Base-by-base conservation (phyloP, 345 rosid genomes). In the Lumnitzera racemosa region DNA sequence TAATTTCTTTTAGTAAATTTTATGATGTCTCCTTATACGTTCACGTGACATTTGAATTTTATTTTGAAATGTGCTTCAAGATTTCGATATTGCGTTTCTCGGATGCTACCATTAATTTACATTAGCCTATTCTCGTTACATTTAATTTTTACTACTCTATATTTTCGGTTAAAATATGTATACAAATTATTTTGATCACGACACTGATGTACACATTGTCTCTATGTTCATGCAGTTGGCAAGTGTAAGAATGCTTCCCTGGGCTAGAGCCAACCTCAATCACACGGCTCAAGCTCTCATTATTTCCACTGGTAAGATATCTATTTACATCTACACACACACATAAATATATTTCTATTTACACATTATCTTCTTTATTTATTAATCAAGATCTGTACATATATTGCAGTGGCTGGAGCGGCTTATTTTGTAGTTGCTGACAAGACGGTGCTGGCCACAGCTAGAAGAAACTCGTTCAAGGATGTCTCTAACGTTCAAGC, bases 231-330 rank as follows among this genome's bases (percentile, higher is more conserved):
- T 23, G 36, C 73, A 74, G 98, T 55, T 92, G 78, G 96, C 80
- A 4, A 83, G 86, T 67, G 94, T 59, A 23, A 78, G 88, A 66
- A 78, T 80, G 83, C 69, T 82, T 65, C 96, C 98, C 0, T 85
- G 96, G 98, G 98, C 96, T 2, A 92, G 82, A 59, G 86, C 84
- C 53, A 78, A 89, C 72, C 91, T 92, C 50, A 92, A 89, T 71
- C 89, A 71, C 78, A 82, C 96, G 16, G 98, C 96, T 63, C 98
- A 92, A 70, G 98, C 98, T 67, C 98, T 92, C 61, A 81, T 92
- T 51, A 65, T 92, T 60, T 89, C 94, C 59, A 74, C 89, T 65
- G 88, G 88, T 82, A 36, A 3, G 3, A 29, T 1, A 29, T 29
- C 7, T 3, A 36, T 36, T 36, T 36, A 36, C 7, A 13, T 9